phyloP scores from a whole-genome alignment of 345 rosid genomes.

The Populus tremula region DNA sequence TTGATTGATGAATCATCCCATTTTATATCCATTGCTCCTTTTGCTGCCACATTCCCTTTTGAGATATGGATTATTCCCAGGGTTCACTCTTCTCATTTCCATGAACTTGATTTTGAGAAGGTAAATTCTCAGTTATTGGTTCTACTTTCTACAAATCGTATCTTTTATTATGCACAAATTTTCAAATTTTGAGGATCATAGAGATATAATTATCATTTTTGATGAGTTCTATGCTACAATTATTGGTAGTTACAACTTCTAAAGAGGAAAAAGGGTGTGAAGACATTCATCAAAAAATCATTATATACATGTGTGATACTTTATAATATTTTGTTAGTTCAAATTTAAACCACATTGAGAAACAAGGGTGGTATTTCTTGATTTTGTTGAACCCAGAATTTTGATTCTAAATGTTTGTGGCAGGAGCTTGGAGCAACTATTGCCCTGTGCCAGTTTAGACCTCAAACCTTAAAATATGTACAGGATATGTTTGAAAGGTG shows the following conservation, averaged over 20 bases:
- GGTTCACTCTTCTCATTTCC: slow-evolving; percentile 68
- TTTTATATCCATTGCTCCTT: slow-evolving; percentile 66
- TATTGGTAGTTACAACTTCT: too few relatives aligned
- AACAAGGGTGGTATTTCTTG: not conserved
- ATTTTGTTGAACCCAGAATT: not conserved
- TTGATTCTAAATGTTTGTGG: not conserved
- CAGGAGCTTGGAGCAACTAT: not conserved
- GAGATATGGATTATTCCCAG: slow-evolving; percentile 85
- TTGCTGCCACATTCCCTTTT: slow-evolving; percentile 62
- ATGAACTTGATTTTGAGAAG: slow-evolving; percentile 55
- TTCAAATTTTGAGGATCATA: not conserved
- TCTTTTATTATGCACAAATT: not conserved
- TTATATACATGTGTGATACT: not conserved
- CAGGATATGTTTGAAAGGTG: not conserved
- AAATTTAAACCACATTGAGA: not conserved
- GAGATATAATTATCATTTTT: too few relatives aligned
- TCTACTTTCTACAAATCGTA: not conserved
- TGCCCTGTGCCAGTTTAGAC: not conserved
- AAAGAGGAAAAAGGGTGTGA: not conserved
- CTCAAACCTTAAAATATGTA: not conserved
- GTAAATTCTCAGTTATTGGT: slow-evolving; percentile 23
- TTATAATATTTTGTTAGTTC: not conserved
- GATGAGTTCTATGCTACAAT: too few relatives aligned
- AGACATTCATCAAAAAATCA: not conserved
- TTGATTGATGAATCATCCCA: slow-evolving; percentile 54